phyloP scores from a whole-genome alignment of 2,329 filamentous ascomycete species.

The Biscogniauxia sp. region DNA sequence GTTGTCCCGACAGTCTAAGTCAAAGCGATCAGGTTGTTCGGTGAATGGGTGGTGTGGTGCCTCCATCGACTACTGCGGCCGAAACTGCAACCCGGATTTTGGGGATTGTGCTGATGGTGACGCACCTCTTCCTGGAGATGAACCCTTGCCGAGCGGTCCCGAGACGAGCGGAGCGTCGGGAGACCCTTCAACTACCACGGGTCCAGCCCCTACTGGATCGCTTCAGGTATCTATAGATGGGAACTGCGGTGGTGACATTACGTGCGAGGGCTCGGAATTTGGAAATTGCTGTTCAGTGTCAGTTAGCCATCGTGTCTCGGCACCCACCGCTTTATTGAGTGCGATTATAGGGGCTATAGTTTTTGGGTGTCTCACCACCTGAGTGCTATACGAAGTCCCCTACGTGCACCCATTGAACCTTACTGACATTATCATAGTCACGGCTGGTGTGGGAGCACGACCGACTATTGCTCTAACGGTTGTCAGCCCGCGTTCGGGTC shows the following conservation, averaged over 20 bases:
- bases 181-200: conserved; percentile 18
- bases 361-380: background rate
- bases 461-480: conserved; percentile 38
- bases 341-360: background rate
- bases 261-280: conserved; percentile 29
- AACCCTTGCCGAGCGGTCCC: conserved; percentile 17
- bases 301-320: conserved; percentile 13
- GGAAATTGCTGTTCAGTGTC: conserved; percentile 32
- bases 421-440: conserved; percentile 23
- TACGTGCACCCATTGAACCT: background rate
- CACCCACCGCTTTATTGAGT: background rate
- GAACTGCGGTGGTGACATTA: conserved; percentile 26
- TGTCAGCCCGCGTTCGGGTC: conserved; percentile 38
- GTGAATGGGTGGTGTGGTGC: conserved; percentile 27
- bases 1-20: conserved; percentile 10
- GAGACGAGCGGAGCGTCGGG: conserved; percentile 12
- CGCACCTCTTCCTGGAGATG: conserved; percentile 18
- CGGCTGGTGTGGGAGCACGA: conserved; percentile 38
- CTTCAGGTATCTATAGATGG: conserved; percentile 26
- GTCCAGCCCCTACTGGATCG: conserved; percentile 20
- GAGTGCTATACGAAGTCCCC: conserved; percentile 10
- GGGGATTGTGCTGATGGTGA: conserved; percentile 21
- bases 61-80: conserved; percentile 30
- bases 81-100: conserved; percentile 24
- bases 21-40: conserved; percentile 24